These are phyloP conservation scores for Leishmania arabica DNA, from an alignment of 208 protist species.

Conservation along the genomic window DNA sequence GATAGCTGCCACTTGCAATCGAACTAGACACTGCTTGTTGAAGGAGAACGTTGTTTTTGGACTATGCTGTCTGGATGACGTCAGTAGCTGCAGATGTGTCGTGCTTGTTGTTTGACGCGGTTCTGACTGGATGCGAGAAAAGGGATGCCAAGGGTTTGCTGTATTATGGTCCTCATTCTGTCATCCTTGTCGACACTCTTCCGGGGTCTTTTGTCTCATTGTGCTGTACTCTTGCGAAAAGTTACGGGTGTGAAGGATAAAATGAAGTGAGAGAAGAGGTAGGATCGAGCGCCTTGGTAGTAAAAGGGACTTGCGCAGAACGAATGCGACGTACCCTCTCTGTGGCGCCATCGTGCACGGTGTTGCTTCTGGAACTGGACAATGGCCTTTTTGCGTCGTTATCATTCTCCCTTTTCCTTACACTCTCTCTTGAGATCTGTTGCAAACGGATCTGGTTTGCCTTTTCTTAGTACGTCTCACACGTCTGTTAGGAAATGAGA, in stretches of 20 bases:
- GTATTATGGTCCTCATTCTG: not conserved
- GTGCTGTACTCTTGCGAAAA: not conserved
- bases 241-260: not conserved
- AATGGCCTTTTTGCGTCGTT: not conserved
- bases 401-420: not conserved
- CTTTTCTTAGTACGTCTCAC: not conserved
- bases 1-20: conserved; percentile 18
- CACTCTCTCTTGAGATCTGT: not conserved
- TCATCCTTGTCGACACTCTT: not conserved
- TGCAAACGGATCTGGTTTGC: not conserved
- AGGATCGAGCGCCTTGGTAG: not conserved
- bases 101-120: not conserved
- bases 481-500: conserved; percentile 7
- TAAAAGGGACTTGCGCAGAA: not conserved
- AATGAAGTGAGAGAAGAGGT: not conserved
- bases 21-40: not conserved
- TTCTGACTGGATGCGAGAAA: not conserved
- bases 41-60: not conserved
- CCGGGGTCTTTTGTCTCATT: not conserved
- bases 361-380: not conserved
- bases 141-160: not conserved
- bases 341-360: not conserved
- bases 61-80: not conserved
- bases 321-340: not conserved
- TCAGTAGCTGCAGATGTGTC: not conserved